Base-by-base conservation (phyloP, 208 protist genomes). In the Trypanosoma caninum region DNA sequence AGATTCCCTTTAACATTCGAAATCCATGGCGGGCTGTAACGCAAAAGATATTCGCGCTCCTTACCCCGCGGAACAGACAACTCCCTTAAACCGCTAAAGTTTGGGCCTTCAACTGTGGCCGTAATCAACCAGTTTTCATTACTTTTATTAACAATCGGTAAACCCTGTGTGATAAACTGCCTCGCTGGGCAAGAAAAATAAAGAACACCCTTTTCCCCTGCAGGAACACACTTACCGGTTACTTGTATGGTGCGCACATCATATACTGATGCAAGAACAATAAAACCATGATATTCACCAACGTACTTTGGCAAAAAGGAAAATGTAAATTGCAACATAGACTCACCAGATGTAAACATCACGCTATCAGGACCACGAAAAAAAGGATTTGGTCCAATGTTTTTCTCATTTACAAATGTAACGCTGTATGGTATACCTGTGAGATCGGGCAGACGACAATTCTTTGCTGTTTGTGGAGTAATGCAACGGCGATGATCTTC, bases 241-340 rank as follows among this genome's bases (percentile, higher is more conserved):
- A 97, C n/a, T 1, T 74, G 78, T 45, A 95, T 69, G 7, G 95
- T 53, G 28, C 95, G 89, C 50, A 97, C 82, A 62, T 98, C 95
- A 18, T 80, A 78, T 20, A 77, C 35, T 1, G 89, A 97, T n/a
- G 74, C 53, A 31, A 98, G 78, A 27, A 94, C 16, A 40, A 95
- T 69, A 58, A 63, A 80, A n/a, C 83, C 84, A 53, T 64, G 62
- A 72, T 97, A 97, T 34, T 73, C 47, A 5, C 93, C 93, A 18
- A 89, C 56, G 20, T 66, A 69, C 59, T 96, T 94, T 34, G 93
- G 93, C 18, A 75, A 65, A 72, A 97, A 97, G 8, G 53, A 65
- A 51, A 97, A 86, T 38, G 34, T 61, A 50, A 94, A 55, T 53
- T n/a, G 40, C 47, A 27, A 10, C 52, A 40, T 35, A 23, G 40